A percentile compares a stretch with the other conserved stretches of the same genome.
Evolutionary conservation across 768 basidiomycete genomes (phyloP).

Genomic region (Lentinus tigrinus): DNA sequence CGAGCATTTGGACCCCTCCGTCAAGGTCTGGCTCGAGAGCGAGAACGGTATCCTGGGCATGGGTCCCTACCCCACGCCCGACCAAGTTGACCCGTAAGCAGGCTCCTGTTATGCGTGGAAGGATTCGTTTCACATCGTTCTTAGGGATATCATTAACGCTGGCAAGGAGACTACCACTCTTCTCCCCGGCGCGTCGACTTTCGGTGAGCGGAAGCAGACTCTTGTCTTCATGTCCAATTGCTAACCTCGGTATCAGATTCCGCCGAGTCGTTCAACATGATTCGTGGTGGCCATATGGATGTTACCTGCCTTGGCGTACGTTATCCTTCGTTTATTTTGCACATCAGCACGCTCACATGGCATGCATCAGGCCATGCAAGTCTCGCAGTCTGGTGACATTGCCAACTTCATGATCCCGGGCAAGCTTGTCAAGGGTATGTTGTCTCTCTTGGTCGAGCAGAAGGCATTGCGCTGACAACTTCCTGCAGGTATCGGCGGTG

Average conservation of each 20-base stretch:
- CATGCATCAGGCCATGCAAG: conserved; percentile 80
- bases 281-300: conserved; percentile 91
- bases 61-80: conserved; percentile 81
- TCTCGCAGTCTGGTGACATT: conserved; percentile 86
- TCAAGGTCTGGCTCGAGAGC: conserved; percentile 84
- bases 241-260: conserved; percentile 53
- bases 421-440: conserved; percentile 76
- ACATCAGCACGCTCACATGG: not conserved
- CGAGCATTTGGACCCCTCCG: conserved; percentile 61
- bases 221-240: not conserved
- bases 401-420: conserved; percentile 98
- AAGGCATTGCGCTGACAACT: not conserved
- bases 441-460: not conserved
- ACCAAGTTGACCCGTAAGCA: conserved; percentile 74
- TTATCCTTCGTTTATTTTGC: conserved; percentile 5
- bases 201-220: conserved; percentile 50
- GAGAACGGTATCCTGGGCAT: conserved; percentile 87
- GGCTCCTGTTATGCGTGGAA: not conserved
- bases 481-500: conserved; percentile 79
- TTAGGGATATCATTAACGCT: conserved; percentile 85
- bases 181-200: conserved; percentile 84
- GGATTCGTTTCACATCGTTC: not conserved
- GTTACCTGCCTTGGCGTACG: conserved; percentile 86
- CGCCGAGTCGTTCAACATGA: conserved; percentile 93
- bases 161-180: conserved; percentile 92